Percentiles rank a stretch among this genome's conserved stretches.
Evolutionary conservation across 331 rosid genomes (phyloP).

Genomic region (Quercus tomentella): DNA sequence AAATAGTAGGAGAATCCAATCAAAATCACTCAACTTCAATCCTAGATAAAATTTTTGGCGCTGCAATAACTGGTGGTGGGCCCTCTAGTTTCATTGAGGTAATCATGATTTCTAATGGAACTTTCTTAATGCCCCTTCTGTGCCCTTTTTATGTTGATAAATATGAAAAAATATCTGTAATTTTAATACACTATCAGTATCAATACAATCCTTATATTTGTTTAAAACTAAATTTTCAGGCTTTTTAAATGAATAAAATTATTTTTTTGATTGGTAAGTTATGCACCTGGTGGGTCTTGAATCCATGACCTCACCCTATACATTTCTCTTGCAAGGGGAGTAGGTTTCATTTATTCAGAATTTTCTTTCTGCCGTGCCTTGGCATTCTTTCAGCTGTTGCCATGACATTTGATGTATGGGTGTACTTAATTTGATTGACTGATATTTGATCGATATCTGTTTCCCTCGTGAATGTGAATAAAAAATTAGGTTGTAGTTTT

Average conservation of each 20-base stretch:
- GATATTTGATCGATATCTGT: neutral
- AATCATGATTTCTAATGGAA: slow-evolving; percentile 15
- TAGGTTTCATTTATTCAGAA: too few relatives aligned
- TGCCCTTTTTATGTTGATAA: neutral
- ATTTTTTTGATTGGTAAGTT: too few relatives aligned
- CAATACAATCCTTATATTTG: neutral
- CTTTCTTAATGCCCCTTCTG: neutral
- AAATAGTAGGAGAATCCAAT: slow-evolving; percentile 36
- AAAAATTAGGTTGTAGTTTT: neutral
- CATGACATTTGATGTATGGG: neutral
- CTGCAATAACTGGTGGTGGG: slow-evolving; percentile 44
- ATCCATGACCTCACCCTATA: too few relatives aligned
- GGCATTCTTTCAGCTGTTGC: neutral
- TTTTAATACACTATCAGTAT: neutral
- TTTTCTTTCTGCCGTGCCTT: neutral
- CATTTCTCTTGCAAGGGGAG: too few relatives aligned
- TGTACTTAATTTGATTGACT: neutral
- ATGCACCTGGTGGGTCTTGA: too few relatives aligned
- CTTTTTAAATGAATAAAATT: neutral
- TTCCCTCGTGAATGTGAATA: neutral
- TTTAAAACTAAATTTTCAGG: neutral
- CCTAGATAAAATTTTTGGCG: slow-evolving; percentile 66
- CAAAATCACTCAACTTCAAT: slow-evolving; percentile 56
- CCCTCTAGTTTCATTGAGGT: slow-evolving; percentile 58
- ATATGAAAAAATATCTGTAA: neutral